A percentile compares a stretch with the other conserved stretches of the same genome.
phyloP scores from a whole-genome alignment of 495 filamentous ascomycete genomes.

The Penicillium canescens region DNA sequence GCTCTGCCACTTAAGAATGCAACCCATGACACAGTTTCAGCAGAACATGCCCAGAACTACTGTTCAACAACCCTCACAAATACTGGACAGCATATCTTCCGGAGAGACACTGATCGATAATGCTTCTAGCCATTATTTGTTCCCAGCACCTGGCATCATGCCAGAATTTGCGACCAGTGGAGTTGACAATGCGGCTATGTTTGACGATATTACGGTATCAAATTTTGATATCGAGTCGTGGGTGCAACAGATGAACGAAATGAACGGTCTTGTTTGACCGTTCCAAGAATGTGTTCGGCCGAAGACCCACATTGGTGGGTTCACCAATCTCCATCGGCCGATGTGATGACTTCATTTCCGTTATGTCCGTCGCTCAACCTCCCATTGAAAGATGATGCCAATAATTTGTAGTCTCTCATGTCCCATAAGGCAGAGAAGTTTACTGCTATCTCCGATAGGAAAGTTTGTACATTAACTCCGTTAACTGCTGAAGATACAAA shows the following conservation, averaged over 20 bases:
- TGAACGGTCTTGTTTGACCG: not conserved
- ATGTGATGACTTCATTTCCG: no score
- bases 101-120: not conserved
- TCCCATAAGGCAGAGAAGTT: no score
- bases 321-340: no score
- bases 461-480: no score
- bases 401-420: no score
- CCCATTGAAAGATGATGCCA: no score
- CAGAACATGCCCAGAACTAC: not conserved
- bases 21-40: not conserved
- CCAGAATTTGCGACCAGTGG: not conserved
- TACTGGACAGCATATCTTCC: not conserved
- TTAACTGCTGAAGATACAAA: no score
- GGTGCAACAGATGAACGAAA: conserved; percentile 7
- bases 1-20: not conserved
- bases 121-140: not conserved
- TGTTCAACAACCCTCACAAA: not conserved
- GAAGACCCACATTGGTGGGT: no score
- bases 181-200: conserved; percentile 1
- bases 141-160: not conserved
- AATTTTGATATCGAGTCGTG: conserved; percentile 8
- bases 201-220: conserved; percentile 5
- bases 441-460: no score
- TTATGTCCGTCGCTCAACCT: no score
- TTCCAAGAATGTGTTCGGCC: no score